Conservation (phyloP, 257 asterid genomes). For the Fraxinus excelsior region DNA sequence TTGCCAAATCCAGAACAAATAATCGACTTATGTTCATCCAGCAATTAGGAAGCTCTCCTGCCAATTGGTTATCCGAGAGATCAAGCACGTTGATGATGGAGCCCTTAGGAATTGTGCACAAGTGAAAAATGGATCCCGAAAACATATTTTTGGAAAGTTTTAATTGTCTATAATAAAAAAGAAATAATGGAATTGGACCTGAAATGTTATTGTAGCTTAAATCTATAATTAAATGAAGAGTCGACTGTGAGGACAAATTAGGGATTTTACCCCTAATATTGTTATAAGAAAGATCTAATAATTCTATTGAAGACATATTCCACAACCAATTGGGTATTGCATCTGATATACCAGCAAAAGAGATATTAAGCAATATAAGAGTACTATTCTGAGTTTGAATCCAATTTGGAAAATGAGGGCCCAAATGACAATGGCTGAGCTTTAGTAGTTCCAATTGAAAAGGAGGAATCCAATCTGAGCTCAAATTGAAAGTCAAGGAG, state of each 20-base stretch:
- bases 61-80: conserved; percentile 24
- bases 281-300: conserved; percentile 39
- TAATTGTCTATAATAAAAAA: not conserved
- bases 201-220: conserved; percentile 34
- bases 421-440: conserved; percentile 25
- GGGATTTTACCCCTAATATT: conserved; percentile 32
- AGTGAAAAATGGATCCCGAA: conserved; percentile 27
- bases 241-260: not conserved
- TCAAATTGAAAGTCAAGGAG: conserved; percentile 14
- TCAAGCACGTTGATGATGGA: not conserved
- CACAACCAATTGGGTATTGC: conserved; percentile 35
- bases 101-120: not conserved
- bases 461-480: conserved; percentile 33
- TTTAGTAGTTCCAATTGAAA: conserved; percentile 15
- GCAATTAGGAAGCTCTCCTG: conserved; percentile 30
- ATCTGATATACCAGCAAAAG: conserved; percentile 28
- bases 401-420: no score
- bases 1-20: conserved; percentile 12
- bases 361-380: conserved; percentile 24
- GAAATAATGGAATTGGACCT: conserved; percentile 20
- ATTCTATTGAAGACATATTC: not conserved
- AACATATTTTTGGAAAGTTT: conserved; percentile 29
- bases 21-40: conserved; percentile 1
- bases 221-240: not conserved
- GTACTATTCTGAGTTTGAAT: conserved; percentile 21